Evolutionary conservation across 306 rosid genomes (phyloP), one percentile per base, ranked within the genome.

Genomic region (Vigna nakashimae): DNA sequence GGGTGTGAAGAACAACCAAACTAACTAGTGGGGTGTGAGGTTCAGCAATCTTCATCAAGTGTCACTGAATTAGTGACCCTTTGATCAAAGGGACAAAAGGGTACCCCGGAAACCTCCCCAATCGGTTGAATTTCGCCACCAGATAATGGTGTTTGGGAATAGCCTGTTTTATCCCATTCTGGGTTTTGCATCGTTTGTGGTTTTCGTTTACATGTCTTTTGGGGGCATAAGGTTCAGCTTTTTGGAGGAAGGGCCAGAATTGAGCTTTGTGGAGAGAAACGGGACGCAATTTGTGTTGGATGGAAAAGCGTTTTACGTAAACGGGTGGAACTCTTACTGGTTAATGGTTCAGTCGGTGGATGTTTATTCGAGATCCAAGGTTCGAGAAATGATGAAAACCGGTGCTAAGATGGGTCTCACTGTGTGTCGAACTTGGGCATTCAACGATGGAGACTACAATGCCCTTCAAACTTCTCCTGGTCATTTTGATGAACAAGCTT

Each of bases 281-380:
- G 98, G 92, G 64, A 82, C 94, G 32, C 93, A 85, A 75, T 95
- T 95, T 77, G 43, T 89, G 73, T 51, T 92, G 78, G 89, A 89
- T 51, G 98, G 97, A 7, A 89, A 77, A 56, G 77, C 89, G 16
- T 92, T 92, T 75, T 95, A 92, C 71, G 83, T 95, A 1, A 95
- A 91, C 73, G 99, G 99, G 7, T 95, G 99, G 99, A 95, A 95
- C 76, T 92, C 99, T 72, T 95, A 95, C 80, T 95, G 99, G 99
- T 81, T 95, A 30, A 91, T 95, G 97, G 88, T 86, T 43, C 96
- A 91, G 42, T 87, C 96, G 12, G 98, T 84, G 78, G 96, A 91
- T 48, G 82, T 82, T 68, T 63, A 80, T 73, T 80, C 82, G 17
- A 88, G 89, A 64, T 82, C 82, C n/a, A 87, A 89, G 86, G 90